Percentiles rank a stretch among this genome's conserved stretches.
Evolutionary conservation across 306 rosid genomes (phyloP).

Genomic region (Pyrus bretschneideri): DNA sequence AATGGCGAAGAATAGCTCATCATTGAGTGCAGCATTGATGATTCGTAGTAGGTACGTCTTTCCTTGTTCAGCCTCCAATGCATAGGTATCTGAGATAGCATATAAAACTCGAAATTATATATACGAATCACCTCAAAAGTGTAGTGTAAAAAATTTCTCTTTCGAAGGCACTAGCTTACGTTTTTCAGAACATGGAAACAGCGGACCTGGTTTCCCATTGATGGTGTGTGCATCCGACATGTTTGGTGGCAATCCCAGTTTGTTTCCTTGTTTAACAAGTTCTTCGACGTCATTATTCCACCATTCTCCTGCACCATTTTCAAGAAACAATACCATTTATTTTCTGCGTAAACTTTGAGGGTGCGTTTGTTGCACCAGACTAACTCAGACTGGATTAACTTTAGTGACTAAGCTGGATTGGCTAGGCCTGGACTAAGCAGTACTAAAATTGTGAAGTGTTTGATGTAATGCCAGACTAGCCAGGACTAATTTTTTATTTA

Average conservation of each 20-base stretch:
- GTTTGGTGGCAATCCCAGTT: slow-evolving; percentile 33
- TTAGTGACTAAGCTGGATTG: no score
- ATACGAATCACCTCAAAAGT: background rate
- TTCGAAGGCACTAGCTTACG: background rate
- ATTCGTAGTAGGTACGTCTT: slow-evolving; percentile 25
- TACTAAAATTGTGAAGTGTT: no score
- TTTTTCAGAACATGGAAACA: slow-evolving; percentile 29
- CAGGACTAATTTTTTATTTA: no score
- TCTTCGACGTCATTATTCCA: slow-evolving; percentile 32
- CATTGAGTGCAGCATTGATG: slow-evolving; percentile 33
- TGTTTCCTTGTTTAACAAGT: slow-evolving; percentile 28
- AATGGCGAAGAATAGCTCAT: slow-evolving; percentile 30
- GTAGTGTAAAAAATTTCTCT: background rate
- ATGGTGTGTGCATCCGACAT: slow-evolving; percentile 32
- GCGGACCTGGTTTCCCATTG: slow-evolving; percentile 32
- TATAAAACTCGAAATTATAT: background rate
- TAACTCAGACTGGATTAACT: no score
- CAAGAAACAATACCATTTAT: background rate
- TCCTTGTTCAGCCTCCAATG: slow-evolving; percentile 30
- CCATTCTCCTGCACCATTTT: slow-evolving; percentile 27
- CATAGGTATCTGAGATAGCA: slow-evolving; percentile 14
- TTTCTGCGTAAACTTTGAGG: background rate
- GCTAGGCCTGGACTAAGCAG: no score
- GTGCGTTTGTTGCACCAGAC: no score
- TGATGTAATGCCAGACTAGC: no score